Evolutionary conservation across 257 asterid species (phyloP).

Genomic region (Gynochthodes officinalis): DNA sequence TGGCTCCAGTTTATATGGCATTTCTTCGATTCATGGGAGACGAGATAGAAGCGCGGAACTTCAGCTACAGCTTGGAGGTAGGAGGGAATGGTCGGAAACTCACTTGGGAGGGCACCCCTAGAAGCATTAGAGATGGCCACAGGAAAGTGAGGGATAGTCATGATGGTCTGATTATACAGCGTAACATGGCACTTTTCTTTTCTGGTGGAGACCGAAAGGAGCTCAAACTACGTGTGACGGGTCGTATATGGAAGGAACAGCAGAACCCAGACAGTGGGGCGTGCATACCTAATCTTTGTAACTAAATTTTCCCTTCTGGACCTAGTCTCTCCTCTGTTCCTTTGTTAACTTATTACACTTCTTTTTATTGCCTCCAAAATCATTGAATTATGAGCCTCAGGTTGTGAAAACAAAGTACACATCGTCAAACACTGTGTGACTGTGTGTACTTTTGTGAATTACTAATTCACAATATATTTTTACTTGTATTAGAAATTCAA

Average conservation of each 20-base stretch:
- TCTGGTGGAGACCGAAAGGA: constrained; percentile 88
- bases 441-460: no score
- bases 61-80: constrained; percentile 83
- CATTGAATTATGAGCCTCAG: constrained; percentile 1
- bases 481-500: no score
- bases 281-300: constrained; percentile 75
- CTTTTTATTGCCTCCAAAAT: constrained; percentile 11
- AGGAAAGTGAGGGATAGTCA: constrained; percentile 85
- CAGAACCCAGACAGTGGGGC: constrained; percentile 69
- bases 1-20: constrained; percentile 90
- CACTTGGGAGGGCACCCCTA: constrained; percentile 83
- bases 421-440: no score
- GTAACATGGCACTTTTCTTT: constrained; percentile 82
- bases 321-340: neutral
- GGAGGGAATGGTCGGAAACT: constrained; percentile 87
- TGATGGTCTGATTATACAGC: constrained; percentile 71
- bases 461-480: no score
- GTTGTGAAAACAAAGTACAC: no score
- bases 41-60: constrained; percentile 68
- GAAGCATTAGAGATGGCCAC: constrained; percentile 83
- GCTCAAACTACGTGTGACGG: constrained; percentile 80
- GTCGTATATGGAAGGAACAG: constrained; percentile 84
- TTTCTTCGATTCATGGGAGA: constrained; percentile 92
- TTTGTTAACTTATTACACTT: neutral
- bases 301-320: constrained; percentile 24